Percentiles rank a stretch among this genome's conserved stretches.
These are phyloP conservation scores for Cotoneaster glaucophyllus DNA, from an alignment of 306 rosid genomes.

Conservation along the genomic window DNA sequence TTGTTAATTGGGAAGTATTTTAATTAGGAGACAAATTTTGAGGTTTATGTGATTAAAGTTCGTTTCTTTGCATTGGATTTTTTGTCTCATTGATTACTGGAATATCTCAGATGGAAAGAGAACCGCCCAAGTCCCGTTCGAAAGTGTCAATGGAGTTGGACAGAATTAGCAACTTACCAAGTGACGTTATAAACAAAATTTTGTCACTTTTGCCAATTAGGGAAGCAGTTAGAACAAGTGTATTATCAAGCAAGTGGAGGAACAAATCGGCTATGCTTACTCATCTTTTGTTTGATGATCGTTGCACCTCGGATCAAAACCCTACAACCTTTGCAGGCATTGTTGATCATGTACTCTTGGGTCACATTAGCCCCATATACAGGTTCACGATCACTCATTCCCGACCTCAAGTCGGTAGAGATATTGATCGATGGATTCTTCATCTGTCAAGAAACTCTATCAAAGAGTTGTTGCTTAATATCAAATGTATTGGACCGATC, in stretches of 20 bases:
- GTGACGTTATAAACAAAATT: slow-evolving; percentile 36
- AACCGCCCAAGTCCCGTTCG: slow-evolving; percentile 18
- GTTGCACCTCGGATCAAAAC: slow-evolving; percentile 21
- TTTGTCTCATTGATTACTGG: neutral
- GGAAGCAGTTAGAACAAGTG: slow-evolving; percentile 58
- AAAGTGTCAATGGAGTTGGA: slow-evolving; percentile 34
- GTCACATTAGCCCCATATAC: slow-evolving; percentile 37
- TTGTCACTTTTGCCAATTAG: slow-evolving; percentile 35
- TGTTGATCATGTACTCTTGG: slow-evolving; percentile 54
- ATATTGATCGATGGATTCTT: slow-evolving; percentile 48
- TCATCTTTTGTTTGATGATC: slow-evolving; percentile 38
- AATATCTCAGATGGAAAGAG: too few species aligned
- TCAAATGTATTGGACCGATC: slow-evolving; percentile 32
- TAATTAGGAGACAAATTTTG: neutral
- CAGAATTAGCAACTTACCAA: slow-evolving; percentile 40
- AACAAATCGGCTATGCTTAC: slow-evolving; percentile 48
- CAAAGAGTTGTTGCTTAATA: slow-evolving; percentile 41
- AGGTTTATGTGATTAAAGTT: neutral
- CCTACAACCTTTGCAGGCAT: slow-evolving; percentile 22
- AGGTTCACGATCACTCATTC: slow-evolving; percentile 39
- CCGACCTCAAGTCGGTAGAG: slow-evolving; percentile 22
- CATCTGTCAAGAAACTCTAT: slow-evolving; percentile 35
- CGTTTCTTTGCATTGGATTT: neutral
- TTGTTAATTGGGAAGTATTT: neutral
- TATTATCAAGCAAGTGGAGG: slow-evolving; percentile 58